Evolutionary conservation across 352 stramenopile species (phyloP), one percentile per base, ranked within the genome.

Genomic region (Globisporangium barbulae): DNA sequence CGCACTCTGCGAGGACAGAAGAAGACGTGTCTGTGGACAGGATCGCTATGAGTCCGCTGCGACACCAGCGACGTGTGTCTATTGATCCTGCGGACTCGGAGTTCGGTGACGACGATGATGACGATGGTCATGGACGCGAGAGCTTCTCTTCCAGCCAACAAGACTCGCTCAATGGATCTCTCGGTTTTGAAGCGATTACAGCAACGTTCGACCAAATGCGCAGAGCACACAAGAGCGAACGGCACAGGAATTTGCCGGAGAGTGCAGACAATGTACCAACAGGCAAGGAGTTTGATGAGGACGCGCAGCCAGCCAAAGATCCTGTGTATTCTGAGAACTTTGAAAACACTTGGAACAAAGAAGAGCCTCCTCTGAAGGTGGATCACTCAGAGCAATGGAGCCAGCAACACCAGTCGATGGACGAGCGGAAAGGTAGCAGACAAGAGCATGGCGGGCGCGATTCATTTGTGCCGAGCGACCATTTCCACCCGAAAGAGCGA

Each of bases 1-100:
- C 28, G 2, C 78, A 80, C 42, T 83, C 75, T 1, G 68, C 72
- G 22, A 60, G 69, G 19, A 78, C 73, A 17, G 69, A 84, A 22
- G 65, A 74, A 44, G 62, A 75, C 3, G 49, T 2, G 7, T 6
- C 47, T 19, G 22, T 62, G 25, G 41, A 59, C 3, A 56, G 48
- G 31, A 35, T 63, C n/a, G 28, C 25, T n/a, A n/a, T 63, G 13
- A 68, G 45, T 39, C 62, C 53, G 25, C 28, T 63, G 17, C 25
- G 21, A 35, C 50, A 28, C 7, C 17, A 17, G 44, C 52, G 56
- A 22, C 42, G 65, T 12, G 44, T 49, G 12, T 73, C 72, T 6
- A 64, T 76, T 9, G 48, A 71, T 17, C 59, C 59, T 10, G 59
- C 59, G 22, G 48, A 42, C 49, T 58, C 33, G 8, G 52, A 58